Base-by-base conservation (phyloP, 2,329 filamentous ascomycete species). In the Rhinocladiella mackenziei region DNA sequence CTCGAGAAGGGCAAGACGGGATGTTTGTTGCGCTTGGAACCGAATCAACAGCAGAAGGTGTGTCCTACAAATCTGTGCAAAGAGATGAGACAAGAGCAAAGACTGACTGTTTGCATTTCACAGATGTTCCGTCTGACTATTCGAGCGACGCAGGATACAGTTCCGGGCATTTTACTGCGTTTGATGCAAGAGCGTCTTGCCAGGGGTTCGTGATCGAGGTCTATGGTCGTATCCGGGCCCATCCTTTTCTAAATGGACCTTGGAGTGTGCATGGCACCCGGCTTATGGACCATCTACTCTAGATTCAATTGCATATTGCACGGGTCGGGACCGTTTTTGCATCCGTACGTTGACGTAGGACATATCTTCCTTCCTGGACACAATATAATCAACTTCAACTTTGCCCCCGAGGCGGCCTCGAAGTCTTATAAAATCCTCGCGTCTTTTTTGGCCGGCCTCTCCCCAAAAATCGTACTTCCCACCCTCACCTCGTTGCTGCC, bases 71-170 rank as follows among this genome's bases (percentile, higher is more conserved):
- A n/a, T n/a, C n/a, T n/a, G n/a, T n/a, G n/a, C n/a, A n/a, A n/a
- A n/a, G n/a, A n/a, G 23, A 6, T 26, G 28, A 30, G 11, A 30
- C 11, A 14, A 5, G 5, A 5, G 11, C 28, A n/a, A 14, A 30
- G 11, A 5, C 15, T 10, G 5, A n/a, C 4, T n/a, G 5, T 6
- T 5, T 30, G 5, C 15, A 14, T 11, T 30, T 19, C 23, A 5
- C 56, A 96, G 92, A 96, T 96, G 88, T 86, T 94, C 59, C 89
- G 92, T 40, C 74, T 97, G 49, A 98, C 92, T 0, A 84, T 98
- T 57, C 80, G 92, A 51, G 92, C 91, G 4, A 98, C 92, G 1
- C 91, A 97, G 60, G 92, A 97, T 61, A 78, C 75, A 22, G 87
- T 98, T 0, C 89, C 92, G 5, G 76, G 79, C 1, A 75, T 91